phyloP scores from a whole-genome alignment of 2,329 filamentous ascomycete species.

The Cladosporium austrohemisphaericum region DNA sequence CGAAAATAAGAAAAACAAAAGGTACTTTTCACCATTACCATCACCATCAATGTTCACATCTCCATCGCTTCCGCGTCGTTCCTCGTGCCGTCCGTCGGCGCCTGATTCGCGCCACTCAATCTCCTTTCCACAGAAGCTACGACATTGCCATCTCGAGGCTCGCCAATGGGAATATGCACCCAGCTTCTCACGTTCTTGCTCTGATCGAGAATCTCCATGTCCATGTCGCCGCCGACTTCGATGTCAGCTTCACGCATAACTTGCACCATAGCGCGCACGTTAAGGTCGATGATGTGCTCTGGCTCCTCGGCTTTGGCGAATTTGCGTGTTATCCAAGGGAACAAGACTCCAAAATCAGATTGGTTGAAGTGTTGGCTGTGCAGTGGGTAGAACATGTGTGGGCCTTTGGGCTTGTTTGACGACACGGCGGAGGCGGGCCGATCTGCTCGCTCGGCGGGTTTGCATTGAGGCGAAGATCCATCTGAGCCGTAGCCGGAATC shows the following conservation, averaged over 20 bases:
- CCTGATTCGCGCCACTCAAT: constrained; percentile 1
- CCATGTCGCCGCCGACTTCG: constrained; percentile 40
- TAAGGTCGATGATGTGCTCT: constrained; percentile 75
- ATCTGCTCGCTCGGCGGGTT: not conserved
- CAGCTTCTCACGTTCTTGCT: constrained; percentile 24
- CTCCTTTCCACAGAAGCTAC: constrained; percentile 8
- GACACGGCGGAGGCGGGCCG: not conserved
- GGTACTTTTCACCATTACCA: too few relatives aligned
- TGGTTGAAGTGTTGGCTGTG: constrained; percentile 77
- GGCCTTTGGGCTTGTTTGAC: constrained; percentile 31
- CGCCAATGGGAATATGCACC: constrained; percentile 23
- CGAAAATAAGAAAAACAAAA: too few relatives aligned
- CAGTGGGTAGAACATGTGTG: constrained; percentile 70
- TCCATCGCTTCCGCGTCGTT: constrained; percentile 14
- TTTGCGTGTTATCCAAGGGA: constrained; percentile 60
- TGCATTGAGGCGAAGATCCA: constrained; percentile 20
- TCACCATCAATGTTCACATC: too few relatives aligned
- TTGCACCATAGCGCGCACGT: constrained; percentile 79
- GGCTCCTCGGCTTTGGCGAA: constrained; percentile 60
- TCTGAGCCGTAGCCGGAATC: constrained; percentile 34
- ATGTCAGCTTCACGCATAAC: constrained; percentile 50
- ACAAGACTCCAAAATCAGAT: constrained; percentile 78
- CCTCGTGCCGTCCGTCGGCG: constrained; percentile 11
- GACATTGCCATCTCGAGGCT: not conserved
- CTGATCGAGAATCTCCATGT: constrained; percentile 37